Base-by-base conservation (phyloP, 116 monocot species). In the Iris pallida region DNA sequence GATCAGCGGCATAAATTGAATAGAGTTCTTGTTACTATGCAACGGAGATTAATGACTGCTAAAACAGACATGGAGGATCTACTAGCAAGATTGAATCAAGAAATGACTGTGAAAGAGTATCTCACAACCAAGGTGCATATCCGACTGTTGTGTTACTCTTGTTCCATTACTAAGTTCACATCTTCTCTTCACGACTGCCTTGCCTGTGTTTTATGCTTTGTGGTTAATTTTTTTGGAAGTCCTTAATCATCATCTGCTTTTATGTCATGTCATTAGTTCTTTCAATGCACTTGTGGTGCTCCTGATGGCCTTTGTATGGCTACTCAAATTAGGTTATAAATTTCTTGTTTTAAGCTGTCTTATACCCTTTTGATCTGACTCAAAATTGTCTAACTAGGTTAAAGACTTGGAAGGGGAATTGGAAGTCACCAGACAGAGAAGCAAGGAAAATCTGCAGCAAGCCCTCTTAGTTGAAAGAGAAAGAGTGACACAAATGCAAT, bases 61-160 rank as follows among this genome's bases (percentile, higher is more conserved):
- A 90, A 81, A 83, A 88, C 84, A 46, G 91, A 95, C 69, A 95
- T 91, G 88, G 95, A 95, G 70, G 91, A 91, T 86, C 78, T 95
- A 14, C 88, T 91, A 51, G 81, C 88, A 42, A 76, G 86, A 73
- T 61, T 91, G 57, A 86, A 91, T 84, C 91, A 95, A 72, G 91
- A 95, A 78, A 84, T 76, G 15, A 84, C 91, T 55, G 83, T 84
- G 5, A 95, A 91, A 82, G 91, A 88, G 14, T 95, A 82, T 66
- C 91, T 91, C 43, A 70, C 61, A 9, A 83, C 84, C 61, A 91
- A 95, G 84, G 95, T 95, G 63, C 19, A 16, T 72, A 4, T 68
- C 47, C 6, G 14, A 52, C 14, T 14, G 14, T 52, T 52, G 51
- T 52, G 51, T 52, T 14, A 5, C 14, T 10, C 14, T 52, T 14